These are phyloP conservation scores for Metschnikowia amazonensis DNA, from an alignment of 805 yeast species.

Conservation along the genomic window DNA sequence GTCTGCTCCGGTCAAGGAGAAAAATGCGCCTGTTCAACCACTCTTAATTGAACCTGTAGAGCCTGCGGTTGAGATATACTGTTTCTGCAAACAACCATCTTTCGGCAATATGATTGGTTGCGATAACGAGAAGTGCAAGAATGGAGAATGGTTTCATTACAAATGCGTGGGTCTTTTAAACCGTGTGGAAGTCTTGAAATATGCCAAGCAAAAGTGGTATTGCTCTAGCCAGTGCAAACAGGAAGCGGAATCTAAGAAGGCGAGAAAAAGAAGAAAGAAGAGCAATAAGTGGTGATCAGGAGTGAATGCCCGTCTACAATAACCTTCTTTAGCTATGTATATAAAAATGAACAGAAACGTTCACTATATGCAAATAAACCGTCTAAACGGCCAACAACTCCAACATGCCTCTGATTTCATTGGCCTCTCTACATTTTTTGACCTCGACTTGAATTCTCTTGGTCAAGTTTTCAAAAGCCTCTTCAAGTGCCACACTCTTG, in stretches of 20 bases:
- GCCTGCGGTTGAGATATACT: slow-evolving; percentile 13
- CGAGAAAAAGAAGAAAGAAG: slow-evolving; percentile 6
- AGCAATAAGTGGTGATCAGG: slow-evolving; percentile 3
- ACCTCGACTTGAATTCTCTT: slow-evolving; percentile 66
- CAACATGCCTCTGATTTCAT: slow-evolving; percentile 88
- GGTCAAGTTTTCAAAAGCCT: slow-evolving; percentile 57
- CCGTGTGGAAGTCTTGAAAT: slow-evolving; percentile 36
- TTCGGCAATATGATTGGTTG: slow-evolving; percentile 32
- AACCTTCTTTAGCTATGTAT: not conserved
- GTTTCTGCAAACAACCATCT: slow-evolving; percentile 28
- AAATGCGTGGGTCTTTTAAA: slow-evolving; percentile 40
- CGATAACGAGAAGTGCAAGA: slow-evolving; percentile 33
- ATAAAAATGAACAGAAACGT: not conserved
- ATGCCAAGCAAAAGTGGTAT: slow-evolving; percentile 36
- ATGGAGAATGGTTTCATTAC: slow-evolving; percentile 47
- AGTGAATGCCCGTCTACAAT: not conserved
- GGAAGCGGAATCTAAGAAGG: slow-evolving; percentile 6
- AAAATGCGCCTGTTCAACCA: not conserved
- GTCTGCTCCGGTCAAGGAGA: not conserved
- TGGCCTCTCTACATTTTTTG: slow-evolving; percentile 79
- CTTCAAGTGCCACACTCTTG: slow-evolving; percentile 72
- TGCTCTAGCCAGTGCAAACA: slow-evolving; percentile 34
- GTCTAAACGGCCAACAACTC: slow-evolving; percentile 63
- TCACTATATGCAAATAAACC: slow-evolving; percentile 4
- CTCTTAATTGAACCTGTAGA: slow-evolving; percentile 4